Percentiles rank a stretch among this genome's conserved stretches.
These are phyloP conservation scores for Thuidium tamariscinum DNA, from an alignment of 225 moss, liverwort and hornwort genomes.

Conservation along the genomic window DNA sequence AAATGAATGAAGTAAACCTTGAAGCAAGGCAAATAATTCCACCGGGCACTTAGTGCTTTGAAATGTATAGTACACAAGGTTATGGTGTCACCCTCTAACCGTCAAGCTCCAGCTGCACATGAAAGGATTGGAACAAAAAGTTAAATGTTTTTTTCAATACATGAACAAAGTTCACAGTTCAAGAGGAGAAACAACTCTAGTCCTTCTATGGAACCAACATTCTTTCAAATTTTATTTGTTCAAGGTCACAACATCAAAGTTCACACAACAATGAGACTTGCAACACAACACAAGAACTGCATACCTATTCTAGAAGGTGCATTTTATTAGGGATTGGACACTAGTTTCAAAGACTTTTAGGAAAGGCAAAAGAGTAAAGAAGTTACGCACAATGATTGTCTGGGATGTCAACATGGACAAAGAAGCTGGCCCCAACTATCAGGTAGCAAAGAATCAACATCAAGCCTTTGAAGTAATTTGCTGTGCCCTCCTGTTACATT, in stretches of 20 bases:
- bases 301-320: not conserved
- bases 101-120: slow-evolving; percentile 13
- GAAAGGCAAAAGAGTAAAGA: not conserved
- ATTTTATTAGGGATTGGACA: not conserved
- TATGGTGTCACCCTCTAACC: not conserved
- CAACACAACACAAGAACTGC: too few relatives aligned
- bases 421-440: slow-evolving; percentile 75
- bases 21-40: not conserved
- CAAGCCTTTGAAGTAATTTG: slow-evolving; percentile 80
- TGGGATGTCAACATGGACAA: slow-evolving; percentile 47
- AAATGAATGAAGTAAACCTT: not conserved
- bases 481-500: slow-evolving; percentile 38
- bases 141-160: not conserved
- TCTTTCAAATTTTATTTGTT: not conserved
- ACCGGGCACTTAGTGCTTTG: not conserved
- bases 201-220: not conserved
- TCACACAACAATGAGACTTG: not conserved
- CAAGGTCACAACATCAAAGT: not conserved
- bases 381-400: not conserved
- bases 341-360: not conserved
- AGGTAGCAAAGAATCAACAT: slow-evolving; percentile 77
- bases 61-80: not conserved
- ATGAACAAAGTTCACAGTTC: not conserved
- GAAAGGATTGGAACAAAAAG: not conserved
- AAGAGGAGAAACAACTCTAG: not conserved